Evolutionary conservation across 2,329 filamentous ascomycete species (phyloP).

Genomic region (Arthrinium phaeospermum): DNA sequence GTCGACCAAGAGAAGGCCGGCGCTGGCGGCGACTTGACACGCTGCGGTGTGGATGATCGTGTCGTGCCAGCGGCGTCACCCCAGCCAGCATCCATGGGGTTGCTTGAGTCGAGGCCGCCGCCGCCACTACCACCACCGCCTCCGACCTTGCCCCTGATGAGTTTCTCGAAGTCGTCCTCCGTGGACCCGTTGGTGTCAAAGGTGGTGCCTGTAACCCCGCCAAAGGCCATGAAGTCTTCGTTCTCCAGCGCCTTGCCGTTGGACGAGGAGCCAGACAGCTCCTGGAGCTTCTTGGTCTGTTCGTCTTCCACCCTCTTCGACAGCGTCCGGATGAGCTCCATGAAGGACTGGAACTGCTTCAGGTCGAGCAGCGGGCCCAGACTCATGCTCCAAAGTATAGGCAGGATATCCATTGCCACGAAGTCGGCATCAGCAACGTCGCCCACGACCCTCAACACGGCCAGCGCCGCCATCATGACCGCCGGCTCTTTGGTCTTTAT

Average conservation of each 20-base stretch:
- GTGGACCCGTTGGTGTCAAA: conserved; percentile 61
- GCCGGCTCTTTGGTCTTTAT: conserved; percentile 99
- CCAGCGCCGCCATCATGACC: conserved; percentile 92
- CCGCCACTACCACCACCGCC: conserved; percentile 25
- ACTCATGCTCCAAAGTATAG: conserved; percentile 89
- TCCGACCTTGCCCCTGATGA: conserved; percentile 78
- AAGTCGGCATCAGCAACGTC: conserved; percentile 86
- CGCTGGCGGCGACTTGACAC: conserved; percentile 46
- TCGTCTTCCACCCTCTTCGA: conserved; percentile 85
- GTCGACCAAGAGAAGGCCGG: conserved; percentile 70
- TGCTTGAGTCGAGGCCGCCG: conserved; percentile 37
- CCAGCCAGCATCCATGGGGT: conserved; percentile 54
- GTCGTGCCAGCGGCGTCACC: conserved; percentile 41
- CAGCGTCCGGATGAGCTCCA: conserved; percentile 83
- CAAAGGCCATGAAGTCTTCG: conserved; percentile 75
- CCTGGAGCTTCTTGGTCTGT: conserved; percentile 86
- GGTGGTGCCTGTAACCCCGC: conserved; percentile 66
- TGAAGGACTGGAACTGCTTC: conserved; percentile 86
- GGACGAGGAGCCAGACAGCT: conserved; percentile 69
- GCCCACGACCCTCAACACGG: conserved; percentile 84
- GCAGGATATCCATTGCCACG: conserved; percentile 87
- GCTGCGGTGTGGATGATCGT: conserved; percentile 40
- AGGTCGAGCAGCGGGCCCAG: conserved; percentile 88
- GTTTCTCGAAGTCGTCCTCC: conserved; percentile 81
- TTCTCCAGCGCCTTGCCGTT: conserved; percentile 54